Conservation (phyloP, 164 flowering plant genomes). For the Magnolia changhungtana region DNA sequence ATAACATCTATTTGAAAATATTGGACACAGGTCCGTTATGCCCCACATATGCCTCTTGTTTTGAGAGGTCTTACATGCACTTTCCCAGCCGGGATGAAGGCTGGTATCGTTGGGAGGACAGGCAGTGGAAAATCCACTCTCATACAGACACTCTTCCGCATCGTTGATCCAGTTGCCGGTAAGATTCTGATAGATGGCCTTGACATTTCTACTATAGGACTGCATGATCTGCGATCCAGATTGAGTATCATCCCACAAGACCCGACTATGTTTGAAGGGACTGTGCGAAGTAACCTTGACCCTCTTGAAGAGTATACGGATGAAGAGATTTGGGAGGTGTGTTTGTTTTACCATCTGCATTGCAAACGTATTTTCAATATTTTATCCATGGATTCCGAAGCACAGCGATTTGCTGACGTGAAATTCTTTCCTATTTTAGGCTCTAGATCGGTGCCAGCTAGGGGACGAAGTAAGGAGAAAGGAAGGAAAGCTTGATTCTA, state of each 20-base stretch:
- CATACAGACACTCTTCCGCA: slow-evolving; percentile 38
- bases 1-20: background rate
- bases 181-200: slow-evolving; percentile 35
- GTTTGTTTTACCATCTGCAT: background rate
- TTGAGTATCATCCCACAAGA: slow-evolving; percentile 48
- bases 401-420: background rate
- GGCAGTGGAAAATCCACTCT: slow-evolving; percentile 51
- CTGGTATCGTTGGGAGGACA: slow-evolving; percentile 46
- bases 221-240: slow-evolving; percentile 41
- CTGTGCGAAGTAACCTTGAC: slow-evolving; percentile 38
- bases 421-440: slow-evolving; percentile 23
- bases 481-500: slow-evolving; percentile 33
- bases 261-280: slow-evolving; percentile 49
- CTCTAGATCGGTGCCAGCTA: slow-evolving; percentile 41
- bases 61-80: slow-evolving; percentile 35
- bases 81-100: slow-evolving; percentile 35
- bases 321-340: slow-evolving; percentile 50
- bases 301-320: slow-evolving; percentile 41
- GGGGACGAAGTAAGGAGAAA: slow-evolving; percentile 39
- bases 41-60: slow-evolving; percentile 43
- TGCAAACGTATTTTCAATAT: background rate
- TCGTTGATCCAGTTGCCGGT: slow-evolving; percentile 41
- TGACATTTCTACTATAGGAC: slow-evolving; percentile 35
- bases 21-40: slow-evolving; percentile 37
- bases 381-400: background rate